Conservation (phyloP, 257 asterid species). For the Schizonepeta tenuifolia region DNA sequence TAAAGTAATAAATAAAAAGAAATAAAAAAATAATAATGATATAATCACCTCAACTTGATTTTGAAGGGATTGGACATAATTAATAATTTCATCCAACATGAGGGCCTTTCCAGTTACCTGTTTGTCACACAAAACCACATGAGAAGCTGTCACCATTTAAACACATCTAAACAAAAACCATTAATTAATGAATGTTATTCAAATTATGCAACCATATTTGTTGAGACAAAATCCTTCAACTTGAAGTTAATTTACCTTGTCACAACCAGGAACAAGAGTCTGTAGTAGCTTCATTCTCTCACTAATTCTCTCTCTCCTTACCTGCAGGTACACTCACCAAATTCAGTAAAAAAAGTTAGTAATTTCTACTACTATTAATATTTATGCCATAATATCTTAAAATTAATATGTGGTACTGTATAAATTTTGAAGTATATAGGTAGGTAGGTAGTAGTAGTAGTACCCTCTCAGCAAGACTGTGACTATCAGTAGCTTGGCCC, state of each 20-base stretch:
- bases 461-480: slow-evolving; percentile 96
- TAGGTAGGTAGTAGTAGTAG: background rate
- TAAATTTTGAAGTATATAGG: no score
- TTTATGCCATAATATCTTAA: no score
- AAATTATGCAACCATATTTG: background rate
- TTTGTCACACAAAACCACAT: slow-evolving; percentile 47
- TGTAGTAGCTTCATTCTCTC: slow-evolving; percentile 83
- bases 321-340: slow-evolving; percentile 42
- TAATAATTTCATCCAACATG: slow-evolving; percentile 92
- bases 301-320: slow-evolving; percentile 87
- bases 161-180: slow-evolving; percentile 15
- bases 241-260: slow-evolving; percentile 54
- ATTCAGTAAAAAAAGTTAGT: background rate
- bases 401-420: no score
- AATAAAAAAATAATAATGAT: background rate
- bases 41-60: slow-evolving; percentile 79
- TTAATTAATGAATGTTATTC: background rate
- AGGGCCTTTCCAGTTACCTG: slow-evolving; percentile 97
- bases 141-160: slow-evolving; percentile 39
- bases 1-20: background rate
- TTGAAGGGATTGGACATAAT: slow-evolving; percentile 89
- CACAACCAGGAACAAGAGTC: slow-evolving; percentile 88
- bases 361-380: no score
- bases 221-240: slow-evolving; percentile 21
- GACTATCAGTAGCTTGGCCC: slow-evolving; percentile 95